Evolutionary conservation across 2,329 filamentous ascomycete species (phyloP), one percentile per base, ranked within the genome.

Genomic region (Rachicladosporium sp.): DNA sequence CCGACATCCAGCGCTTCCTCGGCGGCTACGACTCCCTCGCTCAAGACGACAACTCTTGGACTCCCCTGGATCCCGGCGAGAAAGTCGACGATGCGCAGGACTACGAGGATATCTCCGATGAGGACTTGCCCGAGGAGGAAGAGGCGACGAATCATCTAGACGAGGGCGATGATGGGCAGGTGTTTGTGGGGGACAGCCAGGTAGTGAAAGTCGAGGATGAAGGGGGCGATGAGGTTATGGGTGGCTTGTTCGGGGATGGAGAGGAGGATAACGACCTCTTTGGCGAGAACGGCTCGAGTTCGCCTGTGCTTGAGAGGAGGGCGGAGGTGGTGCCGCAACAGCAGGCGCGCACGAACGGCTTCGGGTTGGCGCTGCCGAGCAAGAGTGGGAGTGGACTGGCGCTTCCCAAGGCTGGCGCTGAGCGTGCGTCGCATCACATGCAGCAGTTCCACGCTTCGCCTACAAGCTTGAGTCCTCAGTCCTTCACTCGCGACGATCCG

Each of bases 31-130:
- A 51, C 10, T 50, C 46, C 10, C 43, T 46, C 2, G 42, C 43
- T 30, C 46, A 49, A 8, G 46, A 45, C 12, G 49, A 49, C 21
- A 50, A 42, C 40, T 61, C 30, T 38, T 45, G 45, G 31, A 38
- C 46, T 10, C 55, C 60, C 39, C 59, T 71, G 38, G 66, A 68
- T 38, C 50, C 58, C 38, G 72, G 70, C 12, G 82, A 86, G 59
- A 98, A 98, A 62, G 89, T 87, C 40, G 87, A 87, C 44, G 84
- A 96, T 63, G 91, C 91, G 31, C 66, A 91, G 46, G 91, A 98
- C 56, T 98, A 73, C 52, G 86, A 84, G 56, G 85, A 94, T 55
- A 88, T 96, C 46, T 82, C 82, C 49, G 87, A 93, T 55, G 88
- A 95, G 55, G 87, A 95, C 46, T 71, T 94, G 6, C 82, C 86